A percentile compares a stretch with the other conserved stretches of the same genome.
These are phyloP conservation scores for Pseudonectria buxi DNA, from an alignment of 2,329 filamentous ascomycete genomes.

Conservation along the genomic window DNA sequence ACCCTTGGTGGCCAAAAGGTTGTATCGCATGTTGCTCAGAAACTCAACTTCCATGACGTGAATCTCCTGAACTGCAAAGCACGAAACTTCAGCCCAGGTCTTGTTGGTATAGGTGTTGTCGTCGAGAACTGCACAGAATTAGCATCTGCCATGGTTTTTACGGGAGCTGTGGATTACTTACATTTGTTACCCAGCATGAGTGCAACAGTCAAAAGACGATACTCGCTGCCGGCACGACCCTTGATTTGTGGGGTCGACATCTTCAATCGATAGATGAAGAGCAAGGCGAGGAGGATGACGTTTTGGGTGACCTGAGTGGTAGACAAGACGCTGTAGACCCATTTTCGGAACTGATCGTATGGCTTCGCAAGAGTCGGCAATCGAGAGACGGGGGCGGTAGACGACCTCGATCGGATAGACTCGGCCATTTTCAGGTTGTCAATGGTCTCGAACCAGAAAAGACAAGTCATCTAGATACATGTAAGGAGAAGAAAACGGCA, in stretches of 20 bases:
- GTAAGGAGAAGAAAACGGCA: neutral
- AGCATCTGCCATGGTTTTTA: slow-evolving; percentile 17
- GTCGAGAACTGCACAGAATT: slow-evolving; percentile 61
- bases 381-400: slow-evolving; percentile 36
- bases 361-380: slow-evolving; percentile 69
- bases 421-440: slow-evolving; percentile 72
- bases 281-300: slow-evolving; percentile 78
- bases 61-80: slow-evolving; percentile 88
- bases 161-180: slow-evolving; percentile 33
- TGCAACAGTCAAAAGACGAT: slow-evolving; percentile 83
- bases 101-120: slow-evolving; percentile 99
- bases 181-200: slow-evolving; percentile 98
- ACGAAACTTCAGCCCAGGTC: slow-evolving; percentile 97
- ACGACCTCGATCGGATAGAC: slow-evolving; percentile 41
- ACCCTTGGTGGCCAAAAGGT: slow-evolving; percentile 74
- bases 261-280: slow-evolving; percentile 93
- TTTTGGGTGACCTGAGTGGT: slow-evolving; percentile 97
- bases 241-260: slow-evolving; percentile 82
- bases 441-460: slow-evolving; percentile 95
- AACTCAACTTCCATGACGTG: slow-evolving; percentile 99
- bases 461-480: slow-evolving; percentile 70
- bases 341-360: slow-evolving; percentile 77
- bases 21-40: slow-evolving; percentile 95
- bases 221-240: slow-evolving; percentile 89
- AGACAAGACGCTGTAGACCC: slow-evolving; percentile 83